Evolutionary conservation across 306 rosid genomes (phyloP).

Genomic region (Rosa multiflora): DNA sequence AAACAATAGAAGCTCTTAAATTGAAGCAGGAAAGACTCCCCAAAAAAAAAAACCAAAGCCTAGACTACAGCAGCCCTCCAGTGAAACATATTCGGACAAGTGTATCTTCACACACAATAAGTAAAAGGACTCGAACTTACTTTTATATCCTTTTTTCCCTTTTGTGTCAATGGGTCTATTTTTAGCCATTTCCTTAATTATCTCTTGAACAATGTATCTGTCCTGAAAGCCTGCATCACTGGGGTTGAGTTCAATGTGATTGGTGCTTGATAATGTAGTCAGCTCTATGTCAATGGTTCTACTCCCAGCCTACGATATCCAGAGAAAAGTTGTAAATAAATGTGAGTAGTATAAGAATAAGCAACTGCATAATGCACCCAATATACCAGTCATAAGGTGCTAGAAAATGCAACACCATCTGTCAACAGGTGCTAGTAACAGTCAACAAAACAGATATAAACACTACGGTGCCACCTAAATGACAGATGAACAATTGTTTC

Average conservation of each 20-base stretch:
- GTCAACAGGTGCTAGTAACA: background rate
- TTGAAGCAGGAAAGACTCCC: too few species aligned
- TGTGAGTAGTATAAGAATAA: background rate
- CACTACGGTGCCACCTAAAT: background rate
- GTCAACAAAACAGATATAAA: too few species aligned
- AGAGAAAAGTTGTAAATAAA: background rate
- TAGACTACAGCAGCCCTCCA: too few species aligned
- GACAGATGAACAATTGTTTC: background rate
- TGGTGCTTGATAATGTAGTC: conserved; percentile 80
- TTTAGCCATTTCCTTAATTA: conserved; percentile 93
- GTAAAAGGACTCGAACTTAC: conserved; percentile 27
- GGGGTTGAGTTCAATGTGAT: conserved; percentile 86
- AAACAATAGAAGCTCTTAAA: too few species aligned
- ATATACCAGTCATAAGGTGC: background rate
- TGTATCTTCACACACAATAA: background rate
- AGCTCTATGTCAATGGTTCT: conserved; percentile 87
- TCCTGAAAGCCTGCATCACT: conserved; percentile 98
- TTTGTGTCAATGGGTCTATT: conserved; percentile 82
- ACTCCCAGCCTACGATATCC: conserved; percentile 75
- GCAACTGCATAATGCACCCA: background rate
- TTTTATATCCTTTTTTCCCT: conserved; percentile 83
- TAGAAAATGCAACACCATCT: background rate
- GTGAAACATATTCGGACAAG: background rate
- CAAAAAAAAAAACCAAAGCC: too few species aligned
- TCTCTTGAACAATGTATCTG: conserved; percentile 87